Base-by-base conservation (phyloP, 495 filamentous ascomycete genomes). In the Penicillium subrubescens region DNA sequence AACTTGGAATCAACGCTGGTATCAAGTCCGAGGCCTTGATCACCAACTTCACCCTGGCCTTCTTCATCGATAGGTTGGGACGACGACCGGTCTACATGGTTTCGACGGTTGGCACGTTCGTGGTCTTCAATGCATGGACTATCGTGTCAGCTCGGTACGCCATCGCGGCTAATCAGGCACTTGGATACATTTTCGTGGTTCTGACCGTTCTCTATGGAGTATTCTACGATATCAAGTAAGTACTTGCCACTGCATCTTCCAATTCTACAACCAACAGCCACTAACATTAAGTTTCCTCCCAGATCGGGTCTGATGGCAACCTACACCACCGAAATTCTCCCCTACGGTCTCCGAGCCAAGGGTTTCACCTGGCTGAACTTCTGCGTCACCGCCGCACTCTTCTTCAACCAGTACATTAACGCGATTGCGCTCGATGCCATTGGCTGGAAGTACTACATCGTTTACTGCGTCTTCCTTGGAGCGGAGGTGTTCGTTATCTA, bases 11-110 rank as follows among this genome's bases (percentile, higher is more conserved):
- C 71, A 88, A 87, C 67, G 83, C 81, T 56, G 78, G 88, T 48
- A 86, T 90, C 66, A 84, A 87, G 35, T 81, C 83, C 21, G 81
- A 89, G 54, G 84, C 83, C 35, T 87, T 91, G 72, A 73, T 85
- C 19, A 85, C 85, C 64, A 88, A 88, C 3, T 80, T 88, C 6
- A 72, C 82, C 21, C 88, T 89, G 11, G 86, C 90, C 29, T 80
- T 82, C 54, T 82, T 90, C 62, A 85, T 89, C 10, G 90, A 92
- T 59, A 74, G 85, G 8, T 72, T 88, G 29, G 86, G 86, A 56
- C 82, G 86, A 19, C 81, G 86, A 54, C 78, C 80, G 41, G 74
- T 84, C 54, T 89, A 89, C 39, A 77, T 90, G 21, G 82, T 83
- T 68, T 76, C 85, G 25, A 89, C 87, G 5, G 72, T 71, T 8